Base-by-base conservation (phyloP, 163 green algal species). In the Volvox carteri region DNA sequence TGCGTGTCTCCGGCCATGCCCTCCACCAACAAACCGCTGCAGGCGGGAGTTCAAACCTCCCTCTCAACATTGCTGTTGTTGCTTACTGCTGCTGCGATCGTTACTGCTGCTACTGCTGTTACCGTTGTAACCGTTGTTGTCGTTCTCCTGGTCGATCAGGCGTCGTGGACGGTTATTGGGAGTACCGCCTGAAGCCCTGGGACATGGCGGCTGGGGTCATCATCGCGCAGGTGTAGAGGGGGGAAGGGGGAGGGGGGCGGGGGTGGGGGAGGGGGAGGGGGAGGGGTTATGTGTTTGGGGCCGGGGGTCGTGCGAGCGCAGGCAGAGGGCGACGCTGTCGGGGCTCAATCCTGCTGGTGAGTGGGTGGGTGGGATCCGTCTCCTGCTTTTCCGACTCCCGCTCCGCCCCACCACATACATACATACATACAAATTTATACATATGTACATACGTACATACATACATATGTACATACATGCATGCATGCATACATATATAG, bases 101-200 rank as follows among this genome's bases (percentile, higher is more conserved):
- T n/a, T n/a, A n/a, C n/a, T n/a, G n/a, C n/a, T n/a, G n/a, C n/a
- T n/a, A n/a, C 50, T 16, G 12, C 50, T 12, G 50, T 58, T 16
- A 58, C 50, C 50, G 16, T 58, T 58, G 12, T 25, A 58, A 19
- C 25, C 81, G 46, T 88, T 30, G 6, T 68, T 68, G 48, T 14
- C 48, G 48, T 68, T 68, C 58, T 68, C 23, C 60, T 72, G 23
- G 19, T 39, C n/a, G n/a, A 72, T 72, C 85, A 95, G 96, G 96
- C 37, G 81, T 98, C 1, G 91, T 92, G 16, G 96, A 98, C 28
- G 94, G 67, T 25, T 98, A 96, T 85, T 98, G 95, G 95, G 96
- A 98, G 91, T 97, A 93, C 89, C 84, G 91, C 0, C 78, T 97
- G 30, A 97, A 96, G 87, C 94, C 94, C 6, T 96, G 94, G 93